Percentiles rank a stretch among this genome's conserved stretches.
phyloP scores from a whole-genome alignment of 129 eudicot species.

The Rutidosis leptorrhynchoides region DNA sequence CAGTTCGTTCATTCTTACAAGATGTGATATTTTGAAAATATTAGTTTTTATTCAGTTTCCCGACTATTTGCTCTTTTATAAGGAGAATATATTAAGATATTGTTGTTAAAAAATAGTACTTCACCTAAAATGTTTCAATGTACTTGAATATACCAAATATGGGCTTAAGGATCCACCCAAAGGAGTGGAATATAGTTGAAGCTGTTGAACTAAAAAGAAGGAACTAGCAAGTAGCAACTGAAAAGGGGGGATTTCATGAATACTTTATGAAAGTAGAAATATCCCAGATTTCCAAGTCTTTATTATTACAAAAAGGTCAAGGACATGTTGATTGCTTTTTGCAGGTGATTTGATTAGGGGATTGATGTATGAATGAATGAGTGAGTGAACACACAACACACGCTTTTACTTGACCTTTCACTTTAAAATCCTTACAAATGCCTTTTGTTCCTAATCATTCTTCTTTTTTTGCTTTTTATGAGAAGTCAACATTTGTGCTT shows the following conservation, averaged over 20 bases:
- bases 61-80: no score
- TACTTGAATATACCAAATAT: background rate
- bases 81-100: no score
- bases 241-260: slow-evolving; percentile 15
- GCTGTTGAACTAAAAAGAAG: slow-evolving; percentile 20
- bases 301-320: slow-evolving; percentile 27
- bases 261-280: background rate
- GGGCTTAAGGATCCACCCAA: slow-evolving; percentile 5
- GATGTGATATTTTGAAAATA: no score
- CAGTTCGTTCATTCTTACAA: no score
- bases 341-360: slow-evolving; percentile 40
- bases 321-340: slow-evolving; percentile 37
- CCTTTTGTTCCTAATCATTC: slow-evolving; percentile 35
- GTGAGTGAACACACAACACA: slow-evolving; percentile 38
- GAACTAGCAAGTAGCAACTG: slow-evolving; percentile 20
- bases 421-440: slow-evolving; percentile 33
- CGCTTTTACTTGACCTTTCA: slow-evolving; percentile 38
- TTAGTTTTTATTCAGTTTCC: no score
- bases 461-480: slow-evolving; percentile 24
- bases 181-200: slow-evolving; percentile 24
- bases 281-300: slow-evolving; percentile 25
- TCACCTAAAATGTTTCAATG: background rate
- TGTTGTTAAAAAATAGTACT: no score
- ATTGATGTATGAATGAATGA: slow-evolving; percentile 37
- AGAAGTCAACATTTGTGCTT: slow-evolving; percentile 32